phyloP scores from a whole-genome alignment of 441 rosid genomes.

The Aquilaria agallochum region DNA sequence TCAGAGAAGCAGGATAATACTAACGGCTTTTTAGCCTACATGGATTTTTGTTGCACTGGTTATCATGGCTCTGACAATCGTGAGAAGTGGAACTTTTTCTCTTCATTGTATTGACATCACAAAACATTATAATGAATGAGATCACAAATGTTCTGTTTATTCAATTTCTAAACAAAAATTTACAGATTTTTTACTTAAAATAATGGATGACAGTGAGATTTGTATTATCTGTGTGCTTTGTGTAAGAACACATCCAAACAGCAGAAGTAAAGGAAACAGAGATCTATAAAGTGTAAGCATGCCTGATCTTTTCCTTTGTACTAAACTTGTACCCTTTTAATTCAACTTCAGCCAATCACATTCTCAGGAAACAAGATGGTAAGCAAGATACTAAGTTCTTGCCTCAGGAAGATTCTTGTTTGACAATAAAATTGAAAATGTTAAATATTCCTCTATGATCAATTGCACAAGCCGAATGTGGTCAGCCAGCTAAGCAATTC shows the following conservation, averaged over 20 bases:
- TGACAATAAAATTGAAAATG: constrained; percentile 68
- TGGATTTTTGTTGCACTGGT: too few relatives aligned
- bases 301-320: background rate
- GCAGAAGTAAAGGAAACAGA: background rate
- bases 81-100: too few relatives aligned
- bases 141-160: too few relatives aligned
- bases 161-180: too few relatives aligned
- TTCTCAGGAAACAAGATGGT: constrained; percentile 12
- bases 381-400: background rate
- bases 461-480: constrained; percentile 38
- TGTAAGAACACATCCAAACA: background rate
- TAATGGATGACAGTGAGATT: too few relatives aligned
- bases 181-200: too few relatives aligned
- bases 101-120: background rate
- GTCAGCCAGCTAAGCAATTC: constrained; percentile 31
- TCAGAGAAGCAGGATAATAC: too few relatives aligned
- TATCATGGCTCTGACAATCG: too few relatives aligned
- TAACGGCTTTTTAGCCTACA: too few relatives aligned
- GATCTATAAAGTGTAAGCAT: too few relatives aligned
- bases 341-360: background rate
- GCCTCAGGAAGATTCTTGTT: constrained; percentile 61
- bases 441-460: constrained; percentile 62
- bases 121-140: background rate
- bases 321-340: background rate
- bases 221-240: too few relatives aligned